phyloP scores from a whole-genome alignment of 306 rosid genomes.

The Morella rubra region DNA sequence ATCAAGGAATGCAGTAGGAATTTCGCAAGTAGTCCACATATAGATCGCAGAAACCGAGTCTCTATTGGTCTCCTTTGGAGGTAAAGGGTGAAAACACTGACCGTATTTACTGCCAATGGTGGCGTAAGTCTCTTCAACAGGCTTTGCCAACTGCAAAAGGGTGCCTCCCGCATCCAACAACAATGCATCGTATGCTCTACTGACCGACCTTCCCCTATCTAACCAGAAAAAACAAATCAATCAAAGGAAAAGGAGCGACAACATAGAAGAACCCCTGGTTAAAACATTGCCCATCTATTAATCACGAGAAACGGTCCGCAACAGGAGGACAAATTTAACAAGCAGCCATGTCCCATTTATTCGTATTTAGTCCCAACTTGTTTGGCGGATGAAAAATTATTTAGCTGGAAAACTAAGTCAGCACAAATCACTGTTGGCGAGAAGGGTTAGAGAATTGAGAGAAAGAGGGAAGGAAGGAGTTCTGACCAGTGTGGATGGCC shows the following conservation, averaged over 20 bases:
- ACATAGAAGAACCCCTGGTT: not conserved
- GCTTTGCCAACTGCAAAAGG: slow-evolving; percentile 75
- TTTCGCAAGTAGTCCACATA: not conserved
- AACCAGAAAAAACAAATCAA: not conserved
- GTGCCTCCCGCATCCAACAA: slow-evolving; percentile 97
- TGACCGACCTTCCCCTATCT: slow-evolving; percentile 30
- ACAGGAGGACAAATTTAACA: not conserved
- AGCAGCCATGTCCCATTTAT: not conserved
- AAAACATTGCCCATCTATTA: not conserved
- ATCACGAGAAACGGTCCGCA: not conserved
- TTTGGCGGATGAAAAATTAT: not conserved
- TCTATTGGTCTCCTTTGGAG: too few species aligned
- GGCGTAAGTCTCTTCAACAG: slow-evolving; percentile 74
- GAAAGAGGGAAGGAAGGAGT: not conserved
- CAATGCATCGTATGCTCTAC: slow-evolving; percentile 65
- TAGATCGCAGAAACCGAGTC: not conserved
- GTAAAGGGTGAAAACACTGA: slow-evolving; percentile 14
- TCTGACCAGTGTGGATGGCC: slow-evolving; percentile 37
- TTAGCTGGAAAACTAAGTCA: not conserved
- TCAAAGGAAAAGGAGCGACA: not conserved
- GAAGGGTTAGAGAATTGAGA: not conserved
- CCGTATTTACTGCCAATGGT: slow-evolving; percentile 76
- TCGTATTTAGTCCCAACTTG: not conserved
- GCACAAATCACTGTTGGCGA: not conserved
- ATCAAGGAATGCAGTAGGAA: not conserved